phyloP scores from a whole-genome alignment of 371 early-diverging fungal genomes.

The Mucor velutinosus region DNA sequence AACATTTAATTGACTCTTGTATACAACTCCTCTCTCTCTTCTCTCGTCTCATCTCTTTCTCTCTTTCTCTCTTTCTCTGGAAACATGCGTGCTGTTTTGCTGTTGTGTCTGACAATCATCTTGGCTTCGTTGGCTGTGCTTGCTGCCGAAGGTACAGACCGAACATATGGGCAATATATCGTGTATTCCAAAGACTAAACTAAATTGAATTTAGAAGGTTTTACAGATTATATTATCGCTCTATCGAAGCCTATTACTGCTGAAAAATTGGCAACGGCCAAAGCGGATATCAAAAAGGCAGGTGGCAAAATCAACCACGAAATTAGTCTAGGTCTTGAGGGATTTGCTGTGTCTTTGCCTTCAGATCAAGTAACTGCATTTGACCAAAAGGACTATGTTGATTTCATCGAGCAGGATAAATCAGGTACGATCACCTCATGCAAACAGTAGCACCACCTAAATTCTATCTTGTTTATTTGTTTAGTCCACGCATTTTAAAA shows the following conservation, averaged over 20 bases:
- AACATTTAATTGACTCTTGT: too few species aligned
- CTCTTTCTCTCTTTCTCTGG: not conserved
- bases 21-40: not conserved
- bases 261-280: constrained; percentile 16
- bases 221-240: constrained; percentile 19
- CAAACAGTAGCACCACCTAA: not conserved
- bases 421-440: not conserved
- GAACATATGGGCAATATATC: not conserved
- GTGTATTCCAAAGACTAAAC: not conserved
- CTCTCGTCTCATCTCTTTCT: constrained; percentile 1
- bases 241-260: constrained; percentile 9
- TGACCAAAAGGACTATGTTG: constrained; percentile 22
- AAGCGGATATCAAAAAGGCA: constrained; percentile 18
- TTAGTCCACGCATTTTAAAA: constrained; percentile 13
- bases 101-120: constrained; percentile 2
- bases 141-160: constrained; percentile 16
- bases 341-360: constrained; percentile 25
- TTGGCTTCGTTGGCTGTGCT: not conserved
- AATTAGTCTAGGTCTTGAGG: constrained; percentile 18
- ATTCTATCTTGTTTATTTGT: not conserved
- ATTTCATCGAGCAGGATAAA: constrained; percentile 23
- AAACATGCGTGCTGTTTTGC: constrained; percentile 13
- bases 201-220: constrained; percentile 6
- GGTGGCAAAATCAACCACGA: constrained; percentile 21
- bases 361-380: constrained; percentile 13